Evolutionary conservation across 208 protist genomes (phyloP), one percentile per base, ranked within the genome.

Genomic region (Porcisia hertigi): DNA sequence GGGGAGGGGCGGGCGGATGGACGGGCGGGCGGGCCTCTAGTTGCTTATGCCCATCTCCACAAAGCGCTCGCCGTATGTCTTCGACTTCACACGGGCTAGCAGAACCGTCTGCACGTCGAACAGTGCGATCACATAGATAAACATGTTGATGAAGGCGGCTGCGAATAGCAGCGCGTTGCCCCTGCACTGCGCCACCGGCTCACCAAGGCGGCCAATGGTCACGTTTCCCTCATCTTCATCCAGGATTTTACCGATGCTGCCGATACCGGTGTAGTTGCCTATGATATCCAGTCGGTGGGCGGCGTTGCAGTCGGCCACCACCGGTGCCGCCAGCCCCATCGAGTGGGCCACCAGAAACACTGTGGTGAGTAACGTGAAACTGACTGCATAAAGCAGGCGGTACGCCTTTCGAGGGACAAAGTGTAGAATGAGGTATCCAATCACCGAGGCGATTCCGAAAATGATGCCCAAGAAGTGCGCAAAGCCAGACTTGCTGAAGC

Each of bases 91-190:
- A 23, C 88, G 88, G 8, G 84, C 74, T 25, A 96, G 78, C 45
- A 95, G 81, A 36, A 93, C 88, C 73, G 84, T 86, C 82, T 96
- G 92, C 71, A 95, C 84, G 71, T 96, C 92, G 80, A 95, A 95
- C 36, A 96, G 60, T 8, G 86, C 92, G 25, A 94, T 76, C 2
- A 94, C 43, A 66, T 93, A 88, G 49, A 93, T 55, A 43, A 94
- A 82, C 41, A 88, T 63, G 67, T 86, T 86, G 25, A 95, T 0
- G 53, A 94, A 89, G 12, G 90, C 81, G 3, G 76, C 77, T 12
- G 88, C 87, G 67, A 94, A 94, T 14, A 86, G 82, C 1, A 92
- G 30, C 0, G 79, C 77, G 62, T 94, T 83, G 60, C 75, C 72
- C 5, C 73, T 75, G 75, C 92, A 96, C 54, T 85, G 73, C 62